These are phyloP conservation scores for Geranomyces variabilis DNA, from an alignment of 192 early-diverging fungal species.

Conservation along the genomic window DNA sequence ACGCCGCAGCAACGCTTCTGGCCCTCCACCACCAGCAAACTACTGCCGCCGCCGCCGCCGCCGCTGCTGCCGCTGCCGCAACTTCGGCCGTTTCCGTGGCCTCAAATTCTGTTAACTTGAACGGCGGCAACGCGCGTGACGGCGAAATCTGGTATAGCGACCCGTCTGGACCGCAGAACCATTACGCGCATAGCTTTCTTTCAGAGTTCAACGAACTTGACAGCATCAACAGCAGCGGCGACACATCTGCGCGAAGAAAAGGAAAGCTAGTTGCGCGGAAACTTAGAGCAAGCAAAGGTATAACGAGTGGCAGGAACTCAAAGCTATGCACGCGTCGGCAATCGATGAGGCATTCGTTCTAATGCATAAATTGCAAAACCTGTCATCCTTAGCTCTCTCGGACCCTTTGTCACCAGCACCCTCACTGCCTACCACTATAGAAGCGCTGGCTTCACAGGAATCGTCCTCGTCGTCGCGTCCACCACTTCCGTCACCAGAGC, in stretches of 20 bases:
- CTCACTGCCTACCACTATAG: conserved; percentile 7
- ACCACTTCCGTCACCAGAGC: not conserved
- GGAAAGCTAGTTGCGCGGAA: not conserved
- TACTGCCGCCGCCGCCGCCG: not conserved
- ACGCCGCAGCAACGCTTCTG: conserved; percentile 28
- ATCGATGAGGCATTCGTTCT: no score
- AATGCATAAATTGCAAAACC: no score
- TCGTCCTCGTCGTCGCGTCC: conserved; percentile 1
- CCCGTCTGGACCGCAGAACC: not conserved
- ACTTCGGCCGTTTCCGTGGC: not conserved
- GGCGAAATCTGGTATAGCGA: no score
- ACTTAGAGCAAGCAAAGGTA: conserved; percentile 3
- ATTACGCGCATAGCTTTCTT: not conserved
- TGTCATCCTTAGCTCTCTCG: conserved; percentile 2
- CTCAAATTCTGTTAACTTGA: not conserved
- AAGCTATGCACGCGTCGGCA: not conserved
- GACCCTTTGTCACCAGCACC: conserved; percentile 31
- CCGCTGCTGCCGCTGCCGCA: not conserved
- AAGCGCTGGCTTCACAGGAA: not conserved
- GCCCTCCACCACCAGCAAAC: conserved; percentile 19
- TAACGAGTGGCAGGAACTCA: not conserved
- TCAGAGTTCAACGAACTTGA: not conserved
- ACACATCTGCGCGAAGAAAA: not conserved
- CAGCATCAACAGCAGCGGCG: not conserved
- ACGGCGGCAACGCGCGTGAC: no score